These are phyloP conservation scores for Aspergillus udagawae DNA, from an alignment of 2,329 filamentous ascomycete genomes.

Conservation along the genomic window DNA sequence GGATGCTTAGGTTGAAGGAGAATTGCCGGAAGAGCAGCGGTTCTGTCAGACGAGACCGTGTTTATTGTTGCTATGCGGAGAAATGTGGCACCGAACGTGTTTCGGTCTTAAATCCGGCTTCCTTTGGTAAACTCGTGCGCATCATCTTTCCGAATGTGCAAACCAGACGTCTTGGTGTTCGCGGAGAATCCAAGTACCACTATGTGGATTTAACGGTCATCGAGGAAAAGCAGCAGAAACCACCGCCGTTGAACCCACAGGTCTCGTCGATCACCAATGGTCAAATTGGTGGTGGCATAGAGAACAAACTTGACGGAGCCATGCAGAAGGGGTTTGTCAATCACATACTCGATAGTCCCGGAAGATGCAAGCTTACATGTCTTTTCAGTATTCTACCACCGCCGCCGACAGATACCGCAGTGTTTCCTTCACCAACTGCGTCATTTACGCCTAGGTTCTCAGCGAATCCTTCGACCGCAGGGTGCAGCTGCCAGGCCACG, in stretches of 20 bases:
- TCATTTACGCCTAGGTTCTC: conserved; percentile 33
- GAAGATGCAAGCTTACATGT: conserved; percentile 9
- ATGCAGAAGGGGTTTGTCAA: conserved; percentile 28
- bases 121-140: conserved; percentile 93
- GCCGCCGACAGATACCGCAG: conserved; percentile 34
- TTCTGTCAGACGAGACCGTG: conserved; percentile 85
- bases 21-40: conserved; percentile 45
- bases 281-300: conserved; percentile 12
- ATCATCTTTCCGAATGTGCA: conserved; percentile 95
- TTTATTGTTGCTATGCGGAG: conserved; percentile 93
- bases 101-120: conserved; percentile 91
- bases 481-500: conserved; percentile 30
- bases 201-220: conserved; percentile 58
- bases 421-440: conserved; percentile 38
- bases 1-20: conserved; percentile 40
- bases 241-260: conserved; percentile 23
- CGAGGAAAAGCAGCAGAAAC: conserved; percentile 40
- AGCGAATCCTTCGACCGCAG: conserved; percentile 13
- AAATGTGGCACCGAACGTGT: conserved; percentile 90
- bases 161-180: conserved; percentile 83
- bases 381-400: conserved; percentile 29
- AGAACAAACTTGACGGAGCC: conserved; percentile 23
- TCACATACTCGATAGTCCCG: not conserved
- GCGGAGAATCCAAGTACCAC: conserved; percentile 97
- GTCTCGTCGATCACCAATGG: conserved; percentile 18